Percentiles rank a stretch among this genome's conserved stretches.
Conservation (phyloP, 768 basidiomycete species). For the Candolleomyces aberdarensis region DNA sequence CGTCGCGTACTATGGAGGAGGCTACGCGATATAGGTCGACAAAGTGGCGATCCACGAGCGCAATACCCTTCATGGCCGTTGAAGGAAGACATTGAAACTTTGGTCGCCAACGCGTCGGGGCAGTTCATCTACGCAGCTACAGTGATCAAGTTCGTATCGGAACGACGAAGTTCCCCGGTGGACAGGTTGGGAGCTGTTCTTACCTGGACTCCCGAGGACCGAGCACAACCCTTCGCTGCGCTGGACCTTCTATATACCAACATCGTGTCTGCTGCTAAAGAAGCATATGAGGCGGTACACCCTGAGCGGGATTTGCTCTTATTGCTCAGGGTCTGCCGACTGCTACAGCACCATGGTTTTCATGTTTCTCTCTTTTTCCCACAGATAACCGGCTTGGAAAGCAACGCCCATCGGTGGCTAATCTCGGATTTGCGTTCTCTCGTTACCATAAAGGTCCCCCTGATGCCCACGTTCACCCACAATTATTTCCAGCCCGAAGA, state of each 20-base stretch:
- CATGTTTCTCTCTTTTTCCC: too few relatives aligned
- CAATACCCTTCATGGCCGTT: constrained; percentile 9
- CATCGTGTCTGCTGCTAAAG: neutral
- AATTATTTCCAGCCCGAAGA: too few relatives aligned
- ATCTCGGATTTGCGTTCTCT: neutral
- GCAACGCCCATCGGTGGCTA: too few relatives aligned
- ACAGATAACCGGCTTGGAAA: too few relatives aligned
- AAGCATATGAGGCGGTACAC: neutral
- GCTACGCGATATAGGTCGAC: neutral
- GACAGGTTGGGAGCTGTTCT: neutral
- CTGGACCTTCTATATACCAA: constrained; percentile 7
- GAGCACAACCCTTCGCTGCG: neutral
- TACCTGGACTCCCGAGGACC: neutral
- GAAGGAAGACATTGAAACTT: neutral
- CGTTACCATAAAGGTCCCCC: too few relatives aligned
- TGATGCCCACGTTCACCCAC: too few relatives aligned
- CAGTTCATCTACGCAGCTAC: constrained; percentile 3
- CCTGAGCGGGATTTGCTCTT: neutral
- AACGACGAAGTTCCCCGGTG: constrained; percentile 1
- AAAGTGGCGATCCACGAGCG: neutral
- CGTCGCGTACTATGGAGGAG: neutral
- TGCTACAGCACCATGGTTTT: too few relatives aligned
- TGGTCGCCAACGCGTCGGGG: neutral
- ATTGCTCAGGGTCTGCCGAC: neutral
- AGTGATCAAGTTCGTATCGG: constrained; percentile 12